phyloP scores from a whole-genome alignment of 768 basidiomycete species.

The Termitomyces sp. region DNA sequence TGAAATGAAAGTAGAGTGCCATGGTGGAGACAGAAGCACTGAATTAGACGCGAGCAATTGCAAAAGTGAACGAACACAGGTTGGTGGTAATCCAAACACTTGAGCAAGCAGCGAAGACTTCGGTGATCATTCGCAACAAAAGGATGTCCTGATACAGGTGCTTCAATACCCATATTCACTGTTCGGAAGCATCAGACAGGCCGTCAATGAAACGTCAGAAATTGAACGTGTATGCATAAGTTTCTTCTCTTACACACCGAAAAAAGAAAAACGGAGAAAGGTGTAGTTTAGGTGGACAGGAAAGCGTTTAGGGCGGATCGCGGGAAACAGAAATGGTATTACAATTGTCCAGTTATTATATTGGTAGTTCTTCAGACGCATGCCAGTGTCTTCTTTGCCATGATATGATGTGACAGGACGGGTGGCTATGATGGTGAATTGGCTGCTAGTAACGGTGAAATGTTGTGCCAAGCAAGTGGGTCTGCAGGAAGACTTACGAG shows the following conservation, averaged over 20 bases:
- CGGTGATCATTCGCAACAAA: neutral
- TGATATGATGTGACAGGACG: neutral
- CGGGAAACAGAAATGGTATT: neutral
- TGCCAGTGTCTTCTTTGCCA: neutral
- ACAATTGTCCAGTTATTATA: too few species aligned
- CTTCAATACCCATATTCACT: neutral
- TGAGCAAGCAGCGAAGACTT: neutral
- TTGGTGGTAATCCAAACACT: neutral
- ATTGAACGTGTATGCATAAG: neutral
- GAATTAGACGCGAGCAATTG: neutral
- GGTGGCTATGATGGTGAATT: neutral
- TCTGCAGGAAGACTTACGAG: neutral
- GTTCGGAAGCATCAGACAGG: neutral
- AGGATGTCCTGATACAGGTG: slow-evolving; percentile 1
- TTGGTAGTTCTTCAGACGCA: neutral
- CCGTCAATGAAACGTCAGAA: neutral
- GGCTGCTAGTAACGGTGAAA: too few species aligned
- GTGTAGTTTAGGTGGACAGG: neutral
- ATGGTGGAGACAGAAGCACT: neutral
- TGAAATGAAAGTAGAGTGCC: neutral
- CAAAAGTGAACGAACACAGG: neutral
- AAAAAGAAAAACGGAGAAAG: neutral
- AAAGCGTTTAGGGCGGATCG: neutral
- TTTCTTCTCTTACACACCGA: neutral
- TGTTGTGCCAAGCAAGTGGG: neutral